Evolutionary conservation across 2,329 filamentous ascomycete species (phyloP), one percentile per base, ranked within the genome.

Genomic region (Waltergamsia citrina): DNA sequence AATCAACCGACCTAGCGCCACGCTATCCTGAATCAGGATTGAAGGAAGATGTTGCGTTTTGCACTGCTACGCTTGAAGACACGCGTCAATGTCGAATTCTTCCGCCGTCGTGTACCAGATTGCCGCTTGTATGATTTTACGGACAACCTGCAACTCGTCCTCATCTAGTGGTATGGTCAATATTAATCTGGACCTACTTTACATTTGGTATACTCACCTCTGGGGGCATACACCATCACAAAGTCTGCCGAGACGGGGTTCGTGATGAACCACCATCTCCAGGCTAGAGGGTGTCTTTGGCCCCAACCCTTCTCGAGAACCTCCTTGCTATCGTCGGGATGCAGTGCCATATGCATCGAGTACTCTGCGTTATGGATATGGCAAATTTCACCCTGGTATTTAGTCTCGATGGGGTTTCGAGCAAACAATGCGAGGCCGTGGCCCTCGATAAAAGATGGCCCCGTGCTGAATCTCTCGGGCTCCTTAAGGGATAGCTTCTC

Each of bases 171-270:
- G 19, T 6, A 14, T 6, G 11, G 28, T 34, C 23, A 40, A 33
- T 27, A 37, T 12, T 16, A 14, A 21, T 21, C 10, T 21, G 28
- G 17, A 38, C 28, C 40, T 29, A 28, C 27, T n/a, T 24, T 29
- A 27, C 25, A 30, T 14, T 14, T 8, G 10, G 12, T 14, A 20
- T 22, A 47, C 58, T 56, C 45, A 62, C 70, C 59, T 47, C 82
- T 63, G 3, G 86, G 85, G 14, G 85, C 83, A 58, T 94, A 94
- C 5, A 93, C 66, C 75, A 93, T 78, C 37, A 85, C 65, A 54
- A 93, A 93, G 27, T 81, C 79, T 4, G 67, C 60, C 0, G 85
- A 83, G 36, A 92, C 77, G 33, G 82, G 82, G 49, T 75, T 69
- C 40, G 67, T 65, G 41, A 58, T 33, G 19, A 79, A 69, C 64